Conservation (phyloP, 2,329 filamentous ascomycete genomes). For the Clarireedia monteithiana region DNA sequence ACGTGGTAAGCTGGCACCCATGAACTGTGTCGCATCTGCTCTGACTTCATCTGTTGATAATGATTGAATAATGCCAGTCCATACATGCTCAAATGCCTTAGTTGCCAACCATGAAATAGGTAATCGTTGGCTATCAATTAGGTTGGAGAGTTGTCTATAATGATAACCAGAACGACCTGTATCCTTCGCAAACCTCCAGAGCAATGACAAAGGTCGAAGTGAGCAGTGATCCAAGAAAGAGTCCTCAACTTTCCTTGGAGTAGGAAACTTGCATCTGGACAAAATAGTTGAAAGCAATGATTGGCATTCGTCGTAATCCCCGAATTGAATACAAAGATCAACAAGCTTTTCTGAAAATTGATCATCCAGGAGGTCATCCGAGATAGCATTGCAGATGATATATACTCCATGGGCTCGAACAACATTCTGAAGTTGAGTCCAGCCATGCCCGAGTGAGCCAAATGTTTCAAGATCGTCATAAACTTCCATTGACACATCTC, state of each 20-base stretch:
- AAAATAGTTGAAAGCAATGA: constrained; percentile 33
- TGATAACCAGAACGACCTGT: constrained; percentile 29
- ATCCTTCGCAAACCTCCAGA: constrained; percentile 30
- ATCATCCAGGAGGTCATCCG: constrained; percentile 35
- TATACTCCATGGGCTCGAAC: constrained; percentile 40
- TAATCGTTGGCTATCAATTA: constrained; percentile 32
- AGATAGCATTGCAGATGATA: constrained; percentile 36
- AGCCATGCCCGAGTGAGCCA: constrained; percentile 35
- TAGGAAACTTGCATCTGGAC: constrained; percentile 30
- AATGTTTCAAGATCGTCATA: constrained; percentile 43
- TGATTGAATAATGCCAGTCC: constrained; percentile 32
- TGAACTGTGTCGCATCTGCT: constrained; percentile 32
- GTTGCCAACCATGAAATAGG: constrained; percentile 39
- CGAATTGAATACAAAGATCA: constrained; percentile 33
- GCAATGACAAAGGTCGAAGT: constrained; percentile 29
- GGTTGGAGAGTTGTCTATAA: constrained; percentile 31
- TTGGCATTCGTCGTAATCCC: constrained; percentile 35
- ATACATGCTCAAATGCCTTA: constrained; percentile 34
- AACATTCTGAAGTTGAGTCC: constrained; percentile 38
- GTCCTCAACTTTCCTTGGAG: constrained; percentile 28
- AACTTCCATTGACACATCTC: constrained; percentile 36
- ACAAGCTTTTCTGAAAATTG: constrained; percentile 35
- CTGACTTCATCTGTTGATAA: constrained; percentile 29
- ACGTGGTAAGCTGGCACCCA: constrained; percentile 30
- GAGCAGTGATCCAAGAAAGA: constrained; percentile 15